Percentiles rank a stretch among this genome's conserved stretches.
phyloP scores from a whole-genome alignment of 2,329 filamentous ascomycete species.

The Arthroderma uncinatum region DNA sequence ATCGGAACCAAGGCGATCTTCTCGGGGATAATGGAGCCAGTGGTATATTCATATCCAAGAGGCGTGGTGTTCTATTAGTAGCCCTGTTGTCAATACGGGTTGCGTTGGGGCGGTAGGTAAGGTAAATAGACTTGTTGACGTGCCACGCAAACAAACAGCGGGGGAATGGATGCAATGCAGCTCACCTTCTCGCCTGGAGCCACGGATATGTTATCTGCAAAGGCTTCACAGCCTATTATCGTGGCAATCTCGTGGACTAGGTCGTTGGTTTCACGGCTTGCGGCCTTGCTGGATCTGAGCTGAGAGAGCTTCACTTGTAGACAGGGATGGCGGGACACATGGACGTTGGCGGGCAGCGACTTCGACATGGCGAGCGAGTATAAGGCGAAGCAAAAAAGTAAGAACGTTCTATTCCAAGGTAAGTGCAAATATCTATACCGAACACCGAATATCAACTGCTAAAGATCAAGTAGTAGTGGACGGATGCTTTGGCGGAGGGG shows the following conservation, averaged over 20 bases:
- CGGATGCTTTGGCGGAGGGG: not conserved
- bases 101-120: not conserved
- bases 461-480: not conserved
- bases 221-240: conserved; percentile 71
- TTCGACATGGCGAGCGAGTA: not conserved
- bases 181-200: conserved; percentile 54
- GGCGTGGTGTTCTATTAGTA: conserved; percentile 55
- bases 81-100: not conserved
- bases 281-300: conserved; percentile 62
- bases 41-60: conserved; percentile 64
- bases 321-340: conserved; percentile 78
- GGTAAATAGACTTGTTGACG: too few species aligned
- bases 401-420: not conserved
- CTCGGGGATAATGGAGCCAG: conserved; percentile 50
- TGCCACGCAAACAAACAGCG: too few species aligned
- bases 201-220: conserved; percentile 51
- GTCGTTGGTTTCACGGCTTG: conserved; percentile 63
- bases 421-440: too few species aligned
- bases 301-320: conserved; percentile 80
- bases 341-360: conserved; percentile 45
- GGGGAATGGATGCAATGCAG: too few species aligned
- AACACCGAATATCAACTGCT: not conserved
- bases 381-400: too few species aligned
- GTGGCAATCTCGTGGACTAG: conserved; percentile 78
- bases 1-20: conserved; percentile 79